Evolutionary conservation across 2,329 filamentous ascomycete species (phyloP).

Genomic region (Rasamsonia emersonii): DNA sequence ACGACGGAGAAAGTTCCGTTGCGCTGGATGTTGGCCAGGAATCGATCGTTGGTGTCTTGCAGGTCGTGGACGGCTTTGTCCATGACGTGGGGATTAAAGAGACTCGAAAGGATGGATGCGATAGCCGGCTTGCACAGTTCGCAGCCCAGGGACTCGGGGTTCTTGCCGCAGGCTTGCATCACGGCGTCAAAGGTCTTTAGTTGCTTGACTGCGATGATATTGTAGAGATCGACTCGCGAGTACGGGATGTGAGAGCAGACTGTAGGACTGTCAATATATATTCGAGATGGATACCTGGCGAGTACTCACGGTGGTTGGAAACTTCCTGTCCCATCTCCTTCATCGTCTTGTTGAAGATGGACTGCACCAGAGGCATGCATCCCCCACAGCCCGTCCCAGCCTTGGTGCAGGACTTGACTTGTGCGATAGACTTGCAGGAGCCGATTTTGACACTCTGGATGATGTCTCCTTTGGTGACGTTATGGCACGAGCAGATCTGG

Average conservation of each 20-base stretch:
- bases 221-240: slow-evolving; percentile 80
- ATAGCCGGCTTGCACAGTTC: slow-evolving; percentile 80
- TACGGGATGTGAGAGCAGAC: slow-evolving; percentile 77
- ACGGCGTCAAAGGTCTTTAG: slow-evolving; percentile 64
- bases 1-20: slow-evolving; percentile 88
- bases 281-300: background rate
- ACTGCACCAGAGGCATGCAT: slow-evolving; percentile 79
- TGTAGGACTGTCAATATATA: slow-evolving; percentile 13
- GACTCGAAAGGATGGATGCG: slow-evolving; percentile 68
- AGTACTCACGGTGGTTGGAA: slow-evolving; percentile 56
- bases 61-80: slow-evolving; percentile 61
- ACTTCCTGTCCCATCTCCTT: slow-evolving; percentile 76
- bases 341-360: slow-evolving; percentile 88
- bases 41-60: slow-evolving; percentile 86
- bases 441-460: slow-evolving; percentile 65
- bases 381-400: slow-evolving; percentile 85
- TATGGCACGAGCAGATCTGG: slow-evolving; percentile 89
- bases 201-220: slow-evolving; percentile 75
- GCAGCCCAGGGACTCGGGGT: slow-evolving; percentile 65
- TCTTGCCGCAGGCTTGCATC: slow-evolving; percentile 69
- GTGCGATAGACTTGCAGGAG: slow-evolving; percentile 69
- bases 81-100: slow-evolving; percentile 80
- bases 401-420: slow-evolving; percentile 85
- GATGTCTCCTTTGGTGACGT: slow-evolving; percentile 78
- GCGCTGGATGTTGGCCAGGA: slow-evolving; percentile 80